phyloP scores from a whole-genome alignment of 345 rosid genomes.

The Linum lewisii region DNA sequence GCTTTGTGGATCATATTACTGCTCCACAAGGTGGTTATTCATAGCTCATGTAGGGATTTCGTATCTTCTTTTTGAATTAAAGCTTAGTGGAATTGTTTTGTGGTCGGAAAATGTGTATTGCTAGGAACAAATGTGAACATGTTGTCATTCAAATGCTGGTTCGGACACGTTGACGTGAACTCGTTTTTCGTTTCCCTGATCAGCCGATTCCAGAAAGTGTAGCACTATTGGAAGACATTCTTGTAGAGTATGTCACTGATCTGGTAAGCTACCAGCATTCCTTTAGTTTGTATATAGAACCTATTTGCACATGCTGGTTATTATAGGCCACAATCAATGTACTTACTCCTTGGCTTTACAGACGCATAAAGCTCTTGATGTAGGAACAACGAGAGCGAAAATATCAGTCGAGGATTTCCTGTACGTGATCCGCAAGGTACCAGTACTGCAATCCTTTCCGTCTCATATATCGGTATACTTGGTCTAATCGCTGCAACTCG shows the following conservation, averaged over 20 bases:
- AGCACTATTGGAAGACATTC: constrained; percentile 87
- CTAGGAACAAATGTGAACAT: too few species aligned
- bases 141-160: neutral
- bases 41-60: too few species aligned
- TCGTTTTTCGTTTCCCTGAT: constrained; percentile 4
- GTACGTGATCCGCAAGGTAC: constrained; percentile 77
- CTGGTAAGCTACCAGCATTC: constrained; percentile 47
- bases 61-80: too few species aligned
- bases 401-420: constrained; percentile 78
- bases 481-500: neutral
- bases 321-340: neutral
- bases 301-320: neutral
- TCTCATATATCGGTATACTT: too few species aligned
- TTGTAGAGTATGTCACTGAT: constrained; percentile 83
- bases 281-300: constrained; percentile 2
- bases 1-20: too few species aligned
- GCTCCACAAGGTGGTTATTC: too few species aligned
- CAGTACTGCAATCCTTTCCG: neutral
- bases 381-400: constrained; percentile 78
- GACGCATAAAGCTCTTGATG: constrained; percentile 89
- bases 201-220: constrained; percentile 95
- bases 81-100: too few species aligned
- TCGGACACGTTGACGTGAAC: neutral
- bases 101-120: too few species aligned
- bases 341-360: constrained; percentile 12